Evolutionary conservation across 2,329 filamentous ascomycete genomes (phyloP).

Genomic region (Alternaria sp.): DNA sequence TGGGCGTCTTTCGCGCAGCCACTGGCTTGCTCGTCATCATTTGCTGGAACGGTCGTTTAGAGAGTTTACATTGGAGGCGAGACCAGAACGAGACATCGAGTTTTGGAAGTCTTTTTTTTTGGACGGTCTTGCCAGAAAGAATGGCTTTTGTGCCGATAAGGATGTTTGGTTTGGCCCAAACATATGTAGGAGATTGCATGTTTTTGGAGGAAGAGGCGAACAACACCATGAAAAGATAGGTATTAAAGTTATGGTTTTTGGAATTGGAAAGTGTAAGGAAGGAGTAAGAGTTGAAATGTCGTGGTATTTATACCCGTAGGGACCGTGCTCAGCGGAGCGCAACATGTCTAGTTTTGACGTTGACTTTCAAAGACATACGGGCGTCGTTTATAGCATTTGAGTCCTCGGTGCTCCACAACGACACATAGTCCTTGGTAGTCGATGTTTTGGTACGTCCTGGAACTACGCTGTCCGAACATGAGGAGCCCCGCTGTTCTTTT

Average conservation of each 20-base stretch:
- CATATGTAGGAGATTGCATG: too few species aligned
- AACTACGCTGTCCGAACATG: neutral
- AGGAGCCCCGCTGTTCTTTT: rapidly evolving
- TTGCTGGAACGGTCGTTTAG: too few species aligned
- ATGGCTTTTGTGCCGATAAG: neutral
- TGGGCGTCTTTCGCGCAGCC: neutral
- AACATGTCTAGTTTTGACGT: rapidly evolving
- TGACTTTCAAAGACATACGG: neutral
- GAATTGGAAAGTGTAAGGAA: neutral
- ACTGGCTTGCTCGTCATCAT: too few species aligned
- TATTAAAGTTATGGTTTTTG: neutral
- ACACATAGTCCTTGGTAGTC: neutral
- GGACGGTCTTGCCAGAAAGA: neutral
- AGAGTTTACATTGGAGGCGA: too few species aligned
- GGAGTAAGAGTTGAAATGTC: neutral
- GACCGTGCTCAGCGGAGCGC: neutral
- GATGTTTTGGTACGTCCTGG: rapidly evolving
- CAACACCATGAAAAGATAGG: neutral
- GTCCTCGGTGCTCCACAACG: neutral
- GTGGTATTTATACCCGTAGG: neutral
- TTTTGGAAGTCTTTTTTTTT: too few species aligned
- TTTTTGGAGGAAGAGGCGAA: neutral
- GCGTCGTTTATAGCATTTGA: too few species aligned
- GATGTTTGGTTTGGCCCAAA: neutral
- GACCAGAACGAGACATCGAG: neutral